These are phyloP conservation scores for Sclerotiophoma versabilis DNA, from an alignment of 2,329 filamentous ascomycete species.

Conservation along the genomic window DNA sequence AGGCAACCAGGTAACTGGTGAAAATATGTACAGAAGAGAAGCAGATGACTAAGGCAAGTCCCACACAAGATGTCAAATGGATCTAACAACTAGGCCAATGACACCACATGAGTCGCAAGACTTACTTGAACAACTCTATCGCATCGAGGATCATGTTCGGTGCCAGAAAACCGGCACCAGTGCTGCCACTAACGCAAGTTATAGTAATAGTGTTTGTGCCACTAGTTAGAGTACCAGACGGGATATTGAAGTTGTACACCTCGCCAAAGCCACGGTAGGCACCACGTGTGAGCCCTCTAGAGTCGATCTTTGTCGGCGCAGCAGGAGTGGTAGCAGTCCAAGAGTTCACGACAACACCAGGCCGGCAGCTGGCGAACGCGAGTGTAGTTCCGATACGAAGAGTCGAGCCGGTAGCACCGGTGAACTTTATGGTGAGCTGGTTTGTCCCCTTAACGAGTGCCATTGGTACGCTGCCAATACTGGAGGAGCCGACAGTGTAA, in stretches of 20 bases:
- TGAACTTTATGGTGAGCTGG: slow-evolving; percentile 68
- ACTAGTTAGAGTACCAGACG: slow-evolving; percentile 64
- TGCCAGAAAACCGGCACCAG: slow-evolving; percentile 61
- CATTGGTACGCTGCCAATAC: slow-evolving; percentile 67
- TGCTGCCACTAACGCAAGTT: slow-evolving; percentile 64
- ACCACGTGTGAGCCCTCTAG: slow-evolving; percentile 69
- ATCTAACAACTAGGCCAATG: background rate
- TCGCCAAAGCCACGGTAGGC: slow-evolving; percentile 70
- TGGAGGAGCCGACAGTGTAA: slow-evolving; percentile 66
- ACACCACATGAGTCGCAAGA: background rate
- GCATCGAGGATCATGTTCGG: slow-evolving; percentile 60
- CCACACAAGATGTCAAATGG: background rate
- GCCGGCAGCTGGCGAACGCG: slow-evolving; percentile 66
- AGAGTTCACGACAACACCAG: slow-evolving; percentile 64
- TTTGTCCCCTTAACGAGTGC: slow-evolving; percentile 69
- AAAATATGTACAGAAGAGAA: slow-evolving; percentile 1
- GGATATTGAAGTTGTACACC: slow-evolving; percentile 68
- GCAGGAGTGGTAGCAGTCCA: slow-evolving; percentile 59
- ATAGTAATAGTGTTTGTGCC: slow-evolving; percentile 70
- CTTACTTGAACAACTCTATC: slow-evolving; percentile 43
- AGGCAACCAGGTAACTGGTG: background rate
- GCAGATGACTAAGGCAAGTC: background rate
- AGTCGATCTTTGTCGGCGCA: slow-evolving; percentile 69
- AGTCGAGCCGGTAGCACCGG: slow-evolving; percentile 60
- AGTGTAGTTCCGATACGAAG: slow-evolving; percentile 71